Base-by-base conservation (phyloP, 2,329 filamentous ascomycete genomes). In the Monilinia fructicola region DNA sequence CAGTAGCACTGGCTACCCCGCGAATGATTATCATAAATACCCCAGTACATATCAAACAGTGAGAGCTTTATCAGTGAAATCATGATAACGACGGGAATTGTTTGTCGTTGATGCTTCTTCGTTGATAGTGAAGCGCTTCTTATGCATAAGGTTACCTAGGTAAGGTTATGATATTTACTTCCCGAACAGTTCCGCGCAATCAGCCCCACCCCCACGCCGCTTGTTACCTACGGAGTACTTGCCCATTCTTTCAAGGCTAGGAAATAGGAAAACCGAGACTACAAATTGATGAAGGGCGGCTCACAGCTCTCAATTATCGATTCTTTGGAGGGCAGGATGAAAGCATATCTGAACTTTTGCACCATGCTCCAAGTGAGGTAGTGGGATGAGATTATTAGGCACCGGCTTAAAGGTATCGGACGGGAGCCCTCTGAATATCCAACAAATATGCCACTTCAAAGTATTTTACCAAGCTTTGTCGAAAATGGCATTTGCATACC, bases 1-100 rank as follows among this genome's bases (percentile, higher is more conserved):
- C 12, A n/a, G 23, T 52, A 62, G 35, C 11, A 46, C 44, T 50
- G 31, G 44, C 31, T 40, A 38, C 31, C 31, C 53, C 53, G 11
- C 53, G 52, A 11, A 54, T 35, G 21, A 31, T 60, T 50, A 60
- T 60, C 44, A 38, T 61, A 50, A 38, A 26, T 14, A 18, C 23
- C n/a, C 44, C 23, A 26, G 28, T 35, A 44, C 44, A 10, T 4
- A n/a, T 50, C 44, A 50, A 23, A 42, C n/a, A 21, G 44, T 2
- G 10, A 2, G 10, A 23, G 9, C 28, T 26, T 60, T 60, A 50
- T 40, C 44, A 38, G 28, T 35, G 21, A 60, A 54, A 38, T 26
- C 23, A n/a, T 60, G 56, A 60, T 60, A 60, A 60, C 56, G 26
- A 12, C 28, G 31, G 42, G 23, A 60, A 21, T 42, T 60, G 31